Conservation (phyloP, 768 basidiomycete genomes). For the Sporobolomyces pararoseus region DNA sequence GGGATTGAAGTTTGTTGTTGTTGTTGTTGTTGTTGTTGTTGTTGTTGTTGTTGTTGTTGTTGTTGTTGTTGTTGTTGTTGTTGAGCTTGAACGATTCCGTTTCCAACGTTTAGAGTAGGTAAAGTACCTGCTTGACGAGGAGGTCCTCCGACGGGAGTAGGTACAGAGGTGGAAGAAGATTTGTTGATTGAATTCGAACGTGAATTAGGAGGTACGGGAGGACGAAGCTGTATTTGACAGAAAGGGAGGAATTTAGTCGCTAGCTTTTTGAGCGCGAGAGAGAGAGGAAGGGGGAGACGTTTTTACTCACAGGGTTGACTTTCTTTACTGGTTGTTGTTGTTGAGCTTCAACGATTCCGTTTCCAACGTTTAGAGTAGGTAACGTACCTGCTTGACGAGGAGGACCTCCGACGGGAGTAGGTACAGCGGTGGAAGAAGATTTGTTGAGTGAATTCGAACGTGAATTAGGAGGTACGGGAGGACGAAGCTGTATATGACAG, state of each 20-base stretch:
- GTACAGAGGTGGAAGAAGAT: not conserved
- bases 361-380: conserved; percentile 4
- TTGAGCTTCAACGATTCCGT: conserved; percentile 2
- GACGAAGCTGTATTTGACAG: conserved; percentile 1
- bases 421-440: not conserved
- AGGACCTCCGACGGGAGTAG: not conserved
- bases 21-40: not conserved
- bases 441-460: not conserved
- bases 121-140: not conserved
- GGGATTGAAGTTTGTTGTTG: not conserved
- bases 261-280: no score
- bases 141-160: not conserved
- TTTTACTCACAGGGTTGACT: no score
- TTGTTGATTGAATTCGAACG: not conserved
- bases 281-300: not conserved
- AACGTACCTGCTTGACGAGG: not conserved
- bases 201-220: not conserved
- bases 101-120: conserved; percentile 4
- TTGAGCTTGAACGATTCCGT: conserved; percentile 3
- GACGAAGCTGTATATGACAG: not conserved
- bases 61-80: not conserved
- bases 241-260: not conserved
- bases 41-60: not conserved
- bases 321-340: not conserved
- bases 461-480: not conserved